Evolutionary conservation across 805 yeast genomes (phyloP).

Genomic region (Saccharomycopsis capsularis): DNA sequence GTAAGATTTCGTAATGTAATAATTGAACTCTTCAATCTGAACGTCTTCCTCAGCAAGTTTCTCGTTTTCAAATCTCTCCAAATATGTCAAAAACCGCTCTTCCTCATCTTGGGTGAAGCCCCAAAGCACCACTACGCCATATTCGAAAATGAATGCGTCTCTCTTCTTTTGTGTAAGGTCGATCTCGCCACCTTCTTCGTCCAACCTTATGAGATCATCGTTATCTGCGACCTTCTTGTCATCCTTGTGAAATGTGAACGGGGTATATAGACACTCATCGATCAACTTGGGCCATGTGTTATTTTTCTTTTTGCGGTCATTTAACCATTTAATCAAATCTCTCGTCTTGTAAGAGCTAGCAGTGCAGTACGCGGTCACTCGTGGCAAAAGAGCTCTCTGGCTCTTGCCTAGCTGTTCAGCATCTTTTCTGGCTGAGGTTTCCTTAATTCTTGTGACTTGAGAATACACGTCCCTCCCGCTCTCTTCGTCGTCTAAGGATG

Average conservation of each 20-base stretch:
- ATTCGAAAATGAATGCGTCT: slow-evolving; percentile 85
- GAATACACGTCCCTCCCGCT: slow-evolving; percentile 60
- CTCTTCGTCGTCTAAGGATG: slow-evolving; percentile 29
- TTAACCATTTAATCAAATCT: slow-evolving; percentile 78
- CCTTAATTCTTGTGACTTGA: slow-evolving; percentile 77
- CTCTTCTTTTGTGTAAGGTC: slow-evolving; percentile 71
- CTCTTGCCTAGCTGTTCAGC: slow-evolving; percentile 86
- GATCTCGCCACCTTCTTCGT: slow-evolving; percentile 93
- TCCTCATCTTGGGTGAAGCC: slow-evolving; percentile 87
- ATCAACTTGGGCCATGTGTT: slow-evolving; percentile 80
- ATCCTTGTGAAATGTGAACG: slow-evolving; percentile 42
- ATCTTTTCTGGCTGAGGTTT: slow-evolving; percentile 83
- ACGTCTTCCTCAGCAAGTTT: slow-evolving; percentile 87
- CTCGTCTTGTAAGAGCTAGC: slow-evolving; percentile 89
- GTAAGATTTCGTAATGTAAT: slow-evolving; percentile 86
- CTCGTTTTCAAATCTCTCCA: slow-evolving; percentile 88
- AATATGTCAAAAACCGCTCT: slow-evolving; percentile 66
- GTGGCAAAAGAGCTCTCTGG: slow-evolving; percentile 69
- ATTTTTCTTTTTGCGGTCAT: slow-evolving; percentile 53
- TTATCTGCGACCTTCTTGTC: slow-evolving; percentile 13
- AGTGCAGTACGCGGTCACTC: slow-evolving; percentile 95
- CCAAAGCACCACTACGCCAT: slow-evolving; percentile 97
- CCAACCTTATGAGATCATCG: slow-evolving; percentile 56
- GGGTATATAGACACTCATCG: slow-evolving; percentile 93
- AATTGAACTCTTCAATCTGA: slow-evolving; percentile 91